These are phyloP conservation scores for Pythium sukuiense DNA, from an alignment of 352 stramenopile genomes.

Conservation along the genomic window DNA sequence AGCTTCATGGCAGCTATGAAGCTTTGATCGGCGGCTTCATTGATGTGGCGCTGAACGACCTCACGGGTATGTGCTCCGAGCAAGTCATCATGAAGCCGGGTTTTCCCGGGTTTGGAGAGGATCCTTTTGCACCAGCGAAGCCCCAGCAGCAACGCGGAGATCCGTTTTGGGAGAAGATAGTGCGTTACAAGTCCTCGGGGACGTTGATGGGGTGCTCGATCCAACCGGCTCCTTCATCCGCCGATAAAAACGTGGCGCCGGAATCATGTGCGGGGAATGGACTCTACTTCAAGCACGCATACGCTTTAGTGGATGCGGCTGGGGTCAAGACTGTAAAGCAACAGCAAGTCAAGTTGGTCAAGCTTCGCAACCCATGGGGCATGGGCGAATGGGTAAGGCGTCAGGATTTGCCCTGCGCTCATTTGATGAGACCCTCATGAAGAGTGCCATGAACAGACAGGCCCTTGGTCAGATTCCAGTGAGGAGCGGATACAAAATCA, in stretches of 20 bases:
- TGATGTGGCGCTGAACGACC: constrained; percentile 86
- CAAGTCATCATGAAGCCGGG: constrained; percentile 86
- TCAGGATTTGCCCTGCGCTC: neutral
- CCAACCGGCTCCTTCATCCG: constrained; percentile 57
- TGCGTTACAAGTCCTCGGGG: constrained; percentile 74
- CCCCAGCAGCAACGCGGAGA: constrained; percentile 51
- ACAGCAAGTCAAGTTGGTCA: constrained; percentile 62
- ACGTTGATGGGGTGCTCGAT: constrained; percentile 93
- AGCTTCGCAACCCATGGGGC: constrained; percentile 90
- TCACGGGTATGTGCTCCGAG: constrained; percentile 89
- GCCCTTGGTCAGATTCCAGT: constrained; percentile 82
- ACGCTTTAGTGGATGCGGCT: constrained; percentile 77
- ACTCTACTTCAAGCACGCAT: constrained; percentile 88
- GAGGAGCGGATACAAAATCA: constrained; percentile 77
- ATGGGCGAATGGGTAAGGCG: constrained; percentile 88
- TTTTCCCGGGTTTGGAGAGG: constrained; percentile 75
- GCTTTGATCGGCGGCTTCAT: constrained; percentile 89
- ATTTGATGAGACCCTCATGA: neutral
- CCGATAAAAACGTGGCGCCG: constrained; percentile 54
- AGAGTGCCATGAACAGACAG: constrained; percentile 40
- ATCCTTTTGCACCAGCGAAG: constrained; percentile 51
- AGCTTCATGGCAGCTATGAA: constrained; percentile 90
- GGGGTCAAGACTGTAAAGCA: constrained; percentile 64
- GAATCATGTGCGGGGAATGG: constrained; percentile 82
- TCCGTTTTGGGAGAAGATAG: constrained; percentile 81